Base-by-base conservation (phyloP, 73 alveolate species). In the Halteria grandinella region DNA sequence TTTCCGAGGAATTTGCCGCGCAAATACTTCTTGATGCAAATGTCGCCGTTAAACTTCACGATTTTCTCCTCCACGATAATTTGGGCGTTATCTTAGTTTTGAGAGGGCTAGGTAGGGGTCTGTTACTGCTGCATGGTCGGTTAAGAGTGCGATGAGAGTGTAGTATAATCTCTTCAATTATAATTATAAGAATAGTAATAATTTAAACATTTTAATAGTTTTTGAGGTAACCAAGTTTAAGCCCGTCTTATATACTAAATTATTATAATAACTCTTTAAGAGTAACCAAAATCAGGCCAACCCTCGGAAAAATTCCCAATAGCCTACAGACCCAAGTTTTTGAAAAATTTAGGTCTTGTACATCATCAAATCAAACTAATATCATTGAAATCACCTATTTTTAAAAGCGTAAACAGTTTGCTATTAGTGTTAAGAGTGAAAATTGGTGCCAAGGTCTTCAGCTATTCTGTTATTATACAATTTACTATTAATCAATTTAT, bases 1-100 rank as follows among this genome's bases (percentile, higher is more conserved):
- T 92, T 92, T 24, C 98, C 98, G 55, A 92, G 73, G 37, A 85
- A 62, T 34, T 92, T 32, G 24, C 95, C 94, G 79, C 83, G 84
- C 29, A 37, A 57, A 71, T 89, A 91, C 76, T 85, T 87, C 69
- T 82, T 89, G 23, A 85, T 66, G 54, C 83, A 73, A 49, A 82
- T 72, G 44, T 89, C 97, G 12, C 94, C 93, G 29, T 84, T 75
- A 69, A 74, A 45, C 57, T 75, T 85, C 24, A 74, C 88, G 54
- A 93, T 87, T 71, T 87, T 93, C 77, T 93, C 98, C 57, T 86
- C 96, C 18, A 93, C 86, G 33, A 81, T 66, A n/a, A 66, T 45
- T 37, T 66, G 36, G 7, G 80, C 80, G 29, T 66, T 66, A 66
- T 66, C 80, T 33, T 66, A 37, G 39, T 17, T 15, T 1, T 45